Base-by-base conservation (phyloP, 208 protist species). In the Leishmania turanica region DNA sequence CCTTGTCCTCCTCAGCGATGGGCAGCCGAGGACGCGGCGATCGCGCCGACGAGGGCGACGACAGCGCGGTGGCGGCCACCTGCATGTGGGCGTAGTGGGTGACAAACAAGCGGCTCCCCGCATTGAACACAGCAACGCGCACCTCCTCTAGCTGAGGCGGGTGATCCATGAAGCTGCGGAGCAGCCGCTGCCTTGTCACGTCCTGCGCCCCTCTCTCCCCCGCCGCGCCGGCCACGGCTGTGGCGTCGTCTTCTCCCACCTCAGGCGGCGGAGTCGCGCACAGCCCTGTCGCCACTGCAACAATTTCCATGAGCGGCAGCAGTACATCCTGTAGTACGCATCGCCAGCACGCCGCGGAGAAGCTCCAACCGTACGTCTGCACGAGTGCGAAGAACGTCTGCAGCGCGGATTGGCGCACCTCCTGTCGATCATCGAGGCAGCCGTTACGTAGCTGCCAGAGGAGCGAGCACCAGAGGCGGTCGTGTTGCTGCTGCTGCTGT, bases 341-440 rank as follows among this genome's bases (percentile, higher is more conserved):
- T 5, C 81, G 80, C 93, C 95, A 97, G 81, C 84, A 90, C 3
- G 80, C 68, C 0, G 78, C 65, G 11, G 87, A 88, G 72, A 97
- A 88, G 58, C 86, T 80, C 77, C 79, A 80, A 75, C 95, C 95
- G 83, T 98, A 92, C 31, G 92, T 90, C 75, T 93, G 92, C 27
- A 96, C 83, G 31, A 96, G 80, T 19, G 95, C 89, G 70, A 96
- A 96, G 54, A 98, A 82, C 56, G 95, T 97, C 80, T 93, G 90
- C 77, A 94, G 87, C 37, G 94, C 86, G 69, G 91, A 93, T 72
- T 98, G 93, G 15, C 94, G 92, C 42, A 97, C 90, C 73, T 97
- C 96, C 40, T 92, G 92, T 40, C 93, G 85, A 54, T 84, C 72
- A 58, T 90, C 87, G 37, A 91, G 77, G 69, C 88, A 88, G 78